These are phyloP conservation scores for Coccomyxa sp. DNA, from an alignment of 139 green algal genomes.

Conservation along the genomic window DNA sequence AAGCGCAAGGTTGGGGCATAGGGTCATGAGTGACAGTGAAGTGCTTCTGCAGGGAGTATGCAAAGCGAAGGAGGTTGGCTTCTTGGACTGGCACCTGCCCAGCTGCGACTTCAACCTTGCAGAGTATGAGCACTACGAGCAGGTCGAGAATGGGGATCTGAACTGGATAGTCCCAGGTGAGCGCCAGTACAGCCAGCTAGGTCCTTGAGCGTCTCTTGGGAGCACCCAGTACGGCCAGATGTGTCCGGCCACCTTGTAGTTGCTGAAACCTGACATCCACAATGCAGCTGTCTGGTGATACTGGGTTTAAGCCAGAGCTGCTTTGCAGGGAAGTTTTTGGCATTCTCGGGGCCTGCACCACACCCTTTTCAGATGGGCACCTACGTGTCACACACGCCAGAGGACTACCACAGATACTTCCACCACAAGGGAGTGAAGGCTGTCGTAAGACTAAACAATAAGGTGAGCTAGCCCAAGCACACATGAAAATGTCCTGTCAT, in stretches of 20 bases:
- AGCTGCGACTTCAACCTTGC: slow-evolving; percentile 61
- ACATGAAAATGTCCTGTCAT: neutral
- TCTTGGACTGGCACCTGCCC: slow-evolving; percentile 71
- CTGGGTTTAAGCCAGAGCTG: too few species aligned
- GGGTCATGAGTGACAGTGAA: too few species aligned
- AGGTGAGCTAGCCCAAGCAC: slow-evolving; percentile 23
- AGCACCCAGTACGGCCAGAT: too few species aligned
- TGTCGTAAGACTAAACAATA: slow-evolving; percentile 89
- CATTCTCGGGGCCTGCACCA: slow-evolving; percentile 74
- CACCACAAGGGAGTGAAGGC: slow-evolving; percentile 49
- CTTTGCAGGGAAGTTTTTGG: slow-evolving; percentile 73
- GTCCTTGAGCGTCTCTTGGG: neutral
- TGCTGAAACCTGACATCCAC: too few species aligned
- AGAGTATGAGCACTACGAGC: slow-evolving; percentile 92
- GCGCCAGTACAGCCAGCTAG: neutral
- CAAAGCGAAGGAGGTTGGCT: slow-evolving; percentile 68
- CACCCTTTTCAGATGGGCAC: slow-evolving; percentile 66
- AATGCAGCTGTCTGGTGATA: neutral
- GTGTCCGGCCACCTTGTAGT: too few species aligned
- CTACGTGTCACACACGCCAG: slow-evolving; percentile 70
- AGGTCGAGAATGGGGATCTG: slow-evolving; percentile 88
- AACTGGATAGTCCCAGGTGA: slow-evolving; percentile 86
- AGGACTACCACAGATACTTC: slow-evolving; percentile 90
- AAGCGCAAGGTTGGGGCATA: too few species aligned
- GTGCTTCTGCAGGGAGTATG: slow-evolving; percentile 49